phyloP scores from a whole-genome alignment of 352 stramenopile species.

The Thalassiosira hispida region DNA sequence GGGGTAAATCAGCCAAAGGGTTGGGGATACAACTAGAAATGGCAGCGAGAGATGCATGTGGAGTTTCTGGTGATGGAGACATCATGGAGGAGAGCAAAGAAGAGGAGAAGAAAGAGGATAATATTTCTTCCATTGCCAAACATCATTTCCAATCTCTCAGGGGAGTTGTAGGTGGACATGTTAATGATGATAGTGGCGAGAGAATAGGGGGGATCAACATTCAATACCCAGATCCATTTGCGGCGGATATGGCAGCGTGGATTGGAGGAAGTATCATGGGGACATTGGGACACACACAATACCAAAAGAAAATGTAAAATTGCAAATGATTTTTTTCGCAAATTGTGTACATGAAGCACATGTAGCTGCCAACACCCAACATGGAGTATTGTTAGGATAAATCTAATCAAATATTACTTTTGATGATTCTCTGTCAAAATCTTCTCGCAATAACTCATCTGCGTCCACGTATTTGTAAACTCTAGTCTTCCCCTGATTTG shows the following conservation, averaged over 20 bases:
- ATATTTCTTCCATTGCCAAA: constrained; percentile 37
- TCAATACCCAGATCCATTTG: constrained; percentile 48
- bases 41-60: constrained; percentile 32
- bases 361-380: too few relatives aligned
- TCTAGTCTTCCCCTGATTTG: not conserved
- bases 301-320: constrained; percentile 15
- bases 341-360: too few relatives aligned
- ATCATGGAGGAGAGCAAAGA: constrained; percentile 16
- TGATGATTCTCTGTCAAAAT: constrained; percentile 33
- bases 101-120: constrained; percentile 4
- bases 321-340: not conserved
- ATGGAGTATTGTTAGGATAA: not conserved
- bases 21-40: constrained; percentile 18
- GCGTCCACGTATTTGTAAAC: constrained; percentile 43
- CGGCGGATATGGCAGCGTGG: constrained; percentile 41
- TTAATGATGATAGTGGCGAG: constrained; percentile 4
- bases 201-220: constrained; percentile 25
- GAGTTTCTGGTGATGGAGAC: constrained; percentile 22
- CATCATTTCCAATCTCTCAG: constrained; percentile 36
- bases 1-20: constrained; percentile 1
- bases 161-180: not conserved
- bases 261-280: constrained; percentile 53
- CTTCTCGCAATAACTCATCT: constrained; percentile 39
- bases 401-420: constrained; percentile 27
- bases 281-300: constrained; percentile 17